A percentile compares a stretch with the other conserved stretches of the same genome.
phyloP scores from a whole-genome alignment of 2,329 filamentous ascomycete genomes.

The Hymenoscyphus fructigenus region DNA sequence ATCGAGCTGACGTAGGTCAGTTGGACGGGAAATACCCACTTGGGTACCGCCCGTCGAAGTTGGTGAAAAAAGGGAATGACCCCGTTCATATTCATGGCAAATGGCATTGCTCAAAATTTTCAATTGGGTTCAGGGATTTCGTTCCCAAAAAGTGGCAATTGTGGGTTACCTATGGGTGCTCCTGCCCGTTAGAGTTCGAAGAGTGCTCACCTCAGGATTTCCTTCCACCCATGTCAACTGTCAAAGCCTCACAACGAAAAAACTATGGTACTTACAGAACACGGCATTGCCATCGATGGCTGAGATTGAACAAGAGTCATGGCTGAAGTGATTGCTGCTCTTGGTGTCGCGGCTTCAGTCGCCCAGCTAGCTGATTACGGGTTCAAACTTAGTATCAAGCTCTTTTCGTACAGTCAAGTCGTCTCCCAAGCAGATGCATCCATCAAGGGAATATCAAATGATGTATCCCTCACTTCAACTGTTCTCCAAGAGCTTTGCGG shows the following conservation, averaged over 20 bases:
- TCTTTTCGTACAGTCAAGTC: slow-evolving; percentile 17
- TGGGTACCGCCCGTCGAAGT: too few relatives aligned
- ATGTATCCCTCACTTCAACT: slow-evolving; percentile 21
- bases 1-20: too few relatives aligned
- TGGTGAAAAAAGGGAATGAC: too few relatives aligned
- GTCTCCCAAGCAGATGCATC: slow-evolving; percentile 11
- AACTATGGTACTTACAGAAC: neutral
- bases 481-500: slow-evolving; percentile 17
- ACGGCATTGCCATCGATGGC: neutral
- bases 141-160: too few relatives aligned
- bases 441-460: slow-evolving; percentile 16
- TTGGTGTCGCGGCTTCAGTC: slow-evolving; percentile 17
- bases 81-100: too few relatives aligned
- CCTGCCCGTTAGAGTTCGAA: neutral
- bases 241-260: too few relatives aligned
- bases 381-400: slow-evolving; percentile 20
- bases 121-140: too few relatives aligned
- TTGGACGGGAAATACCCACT: too few relatives aligned
- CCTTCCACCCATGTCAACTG: neutral
- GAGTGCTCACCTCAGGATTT: neutral
- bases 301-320: slow-evolving; percentile 3
- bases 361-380: slow-evolving; percentile 20
- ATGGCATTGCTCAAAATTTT: too few relatives aligned
- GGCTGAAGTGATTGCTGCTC: slow-evolving; percentile 19
- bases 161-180: too few relatives aligned